A percentile compares a stretch with the other conserved stretches of the same genome.
Evolutionary conservation across 768 basidiomycete species (phyloP).

Genomic region (Termitomyces sp.): DNA sequence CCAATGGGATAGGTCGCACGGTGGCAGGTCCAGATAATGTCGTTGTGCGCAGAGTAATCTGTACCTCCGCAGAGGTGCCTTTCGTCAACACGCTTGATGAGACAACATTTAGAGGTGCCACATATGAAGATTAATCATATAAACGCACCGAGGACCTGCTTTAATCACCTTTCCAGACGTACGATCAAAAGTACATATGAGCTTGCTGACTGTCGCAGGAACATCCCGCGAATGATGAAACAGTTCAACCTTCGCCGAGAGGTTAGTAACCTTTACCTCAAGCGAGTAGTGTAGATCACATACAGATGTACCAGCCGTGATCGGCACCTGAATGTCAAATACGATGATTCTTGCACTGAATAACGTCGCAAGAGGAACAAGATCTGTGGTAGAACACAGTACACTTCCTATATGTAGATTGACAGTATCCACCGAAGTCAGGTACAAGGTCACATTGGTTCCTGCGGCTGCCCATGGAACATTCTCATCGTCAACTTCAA

Average conservation of each 20-base stretch:
- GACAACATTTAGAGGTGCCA: not conserved
- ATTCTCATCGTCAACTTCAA: conserved; percentile 74
- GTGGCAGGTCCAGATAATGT: conserved; percentile 40
- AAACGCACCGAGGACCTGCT: conserved; percentile 70
- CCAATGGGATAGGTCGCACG: conserved; percentile 71
- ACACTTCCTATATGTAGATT: conserved; percentile 87
- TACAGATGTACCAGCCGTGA: conserved; percentile 84
- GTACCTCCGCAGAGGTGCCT: conserved; percentile 77
- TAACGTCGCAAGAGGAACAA: conserved; percentile 68
- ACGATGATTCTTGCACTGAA: conserved; percentile 90
- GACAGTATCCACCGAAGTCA: conserved; percentile 80
- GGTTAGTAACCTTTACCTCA: not conserved
- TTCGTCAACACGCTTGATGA: conserved; percentile 68
- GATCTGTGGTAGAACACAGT: conserved; percentile 67
- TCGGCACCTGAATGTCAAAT: conserved; percentile 88
- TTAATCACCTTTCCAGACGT: conserved; percentile 68
- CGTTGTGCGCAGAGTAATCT: conserved; percentile 65
- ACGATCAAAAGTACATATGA: conserved; percentile 78
- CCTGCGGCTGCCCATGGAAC: conserved; percentile 90
- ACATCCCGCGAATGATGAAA: conserved; percentile 94
- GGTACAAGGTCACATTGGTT: conserved; percentile 79
- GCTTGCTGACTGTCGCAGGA: conserved; percentile 80
- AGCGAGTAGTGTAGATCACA: conserved; percentile 7
- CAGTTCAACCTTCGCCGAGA: conserved; percentile 65
- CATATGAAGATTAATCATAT: no score